Percentiles rank a stretch among this genome's conserved stretches.
These are phyloP conservation scores for Bruguiera sexangula DNA, from an alignment of 345 rosid genomes.

Conservation along the genomic window DNA sequence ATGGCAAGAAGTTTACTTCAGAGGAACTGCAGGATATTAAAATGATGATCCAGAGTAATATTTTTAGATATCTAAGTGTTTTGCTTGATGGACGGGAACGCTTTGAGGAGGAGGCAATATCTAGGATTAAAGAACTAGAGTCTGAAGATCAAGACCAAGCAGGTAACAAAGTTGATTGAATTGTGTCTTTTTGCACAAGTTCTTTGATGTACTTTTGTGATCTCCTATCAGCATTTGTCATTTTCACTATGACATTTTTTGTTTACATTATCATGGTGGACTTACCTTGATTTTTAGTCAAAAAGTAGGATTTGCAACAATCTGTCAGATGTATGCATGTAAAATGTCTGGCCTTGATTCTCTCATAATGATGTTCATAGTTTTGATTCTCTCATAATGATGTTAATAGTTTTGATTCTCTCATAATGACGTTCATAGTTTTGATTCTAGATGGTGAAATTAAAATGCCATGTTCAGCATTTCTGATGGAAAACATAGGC, in stretches of 20 bases:
- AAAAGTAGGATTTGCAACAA: too few species aligned
- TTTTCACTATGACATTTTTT: not conserved
- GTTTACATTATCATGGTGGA: not conserved
- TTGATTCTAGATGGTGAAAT: too few species aligned
- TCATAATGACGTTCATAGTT: too few species aligned
- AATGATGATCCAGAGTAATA: constrained; percentile 95
- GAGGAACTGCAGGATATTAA: constrained; percentile 88
- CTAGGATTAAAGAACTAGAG: constrained; percentile 38
- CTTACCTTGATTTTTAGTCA: not conserved
- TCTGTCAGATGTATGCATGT: too few species aligned
- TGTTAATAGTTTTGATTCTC: too few species aligned
- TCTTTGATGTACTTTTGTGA: constrained; percentile 1
- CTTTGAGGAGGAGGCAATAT: constrained; percentile 86
- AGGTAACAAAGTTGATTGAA: constrained; percentile 33
- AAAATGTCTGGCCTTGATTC: too few species aligned
- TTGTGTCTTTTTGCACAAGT: not conserved
- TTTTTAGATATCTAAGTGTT: constrained; percentile 91
- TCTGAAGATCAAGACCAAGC: constrained; percentile 42
- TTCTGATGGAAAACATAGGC: too few species aligned
- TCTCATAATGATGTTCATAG: too few species aligned
- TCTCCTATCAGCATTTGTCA: not conserved
- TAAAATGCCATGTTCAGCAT: too few species aligned
- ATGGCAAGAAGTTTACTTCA: constrained; percentile 69
- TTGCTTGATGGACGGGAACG: constrained; percentile 95
- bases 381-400: too few species aligned